These are phyloP conservation scores for Solanum tarapatanum DNA, from an alignment of 257 asterid species.

Conservation along the genomic window DNA sequence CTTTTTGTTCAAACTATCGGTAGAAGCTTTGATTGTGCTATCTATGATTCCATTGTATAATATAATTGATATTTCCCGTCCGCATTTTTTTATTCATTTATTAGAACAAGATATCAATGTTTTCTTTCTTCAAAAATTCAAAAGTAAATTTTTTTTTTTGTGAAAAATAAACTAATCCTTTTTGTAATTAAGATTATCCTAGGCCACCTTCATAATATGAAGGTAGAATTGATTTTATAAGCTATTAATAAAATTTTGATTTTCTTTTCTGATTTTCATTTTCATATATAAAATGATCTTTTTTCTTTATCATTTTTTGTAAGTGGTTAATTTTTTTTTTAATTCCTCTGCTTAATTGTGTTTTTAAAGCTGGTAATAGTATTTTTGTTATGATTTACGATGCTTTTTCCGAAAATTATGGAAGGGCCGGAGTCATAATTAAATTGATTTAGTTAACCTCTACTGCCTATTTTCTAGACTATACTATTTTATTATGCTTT, in stretches of 20 bases:
- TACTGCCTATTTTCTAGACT: background rate
- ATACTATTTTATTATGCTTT: conserved; percentile 14
- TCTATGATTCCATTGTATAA: background rate
- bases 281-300: background rate
- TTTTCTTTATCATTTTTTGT: background rate
- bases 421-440: background rate
- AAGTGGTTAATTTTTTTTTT: background rate
- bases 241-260: background rate
- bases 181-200: background rate
- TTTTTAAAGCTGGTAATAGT: background rate
- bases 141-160: background rate
- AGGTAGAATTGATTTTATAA: no score
- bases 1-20: background rate
- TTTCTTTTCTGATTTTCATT: no score
- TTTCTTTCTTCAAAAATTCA: background rate
- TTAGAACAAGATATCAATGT: background rate
- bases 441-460: background rate
- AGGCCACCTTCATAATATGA: background rate
- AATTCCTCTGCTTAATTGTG: background rate
- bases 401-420: background rate
- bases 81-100: background rate
- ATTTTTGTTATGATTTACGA: background rate
- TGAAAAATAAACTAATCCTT: background rate
- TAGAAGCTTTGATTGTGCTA: background rate
- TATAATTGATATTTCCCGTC: background rate